A percentile compares a stretch with the other conserved stretches of the same genome.
These are phyloP conservation scores for Paraphaeosphaeria minitans DNA, from an alignment of 2,329 filamentous ascomycete species.

Conservation along the genomic window DNA sequence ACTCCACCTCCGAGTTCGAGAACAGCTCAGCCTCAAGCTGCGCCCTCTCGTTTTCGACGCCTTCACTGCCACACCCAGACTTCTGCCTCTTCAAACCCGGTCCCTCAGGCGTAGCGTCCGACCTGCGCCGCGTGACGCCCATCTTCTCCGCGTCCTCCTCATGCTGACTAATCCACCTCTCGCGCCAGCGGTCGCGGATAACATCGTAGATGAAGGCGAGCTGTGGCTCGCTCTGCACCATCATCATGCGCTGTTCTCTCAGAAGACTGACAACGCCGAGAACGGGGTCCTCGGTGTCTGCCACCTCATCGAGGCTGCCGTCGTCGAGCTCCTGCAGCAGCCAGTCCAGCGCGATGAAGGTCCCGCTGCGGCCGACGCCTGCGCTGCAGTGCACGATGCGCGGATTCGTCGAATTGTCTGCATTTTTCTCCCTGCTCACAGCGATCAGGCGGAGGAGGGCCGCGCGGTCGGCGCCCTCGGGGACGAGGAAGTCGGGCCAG, in stretches of 20 bases:
- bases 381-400: constrained; percentile 78
- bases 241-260: constrained; percentile 86
- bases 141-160: constrained; percentile 35
- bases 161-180: constrained; percentile 48
- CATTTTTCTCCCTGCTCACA: constrained; percentile 66
- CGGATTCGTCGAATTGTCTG: constrained; percentile 61
- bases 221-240: constrained; percentile 91
- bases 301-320: constrained; percentile 64
- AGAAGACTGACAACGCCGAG: constrained; percentile 79
- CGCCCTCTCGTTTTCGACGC: constrained; percentile 29
- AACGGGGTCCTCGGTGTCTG: constrained; percentile 68
- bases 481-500: constrained; percentile 91
- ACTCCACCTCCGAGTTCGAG: constrained; percentile 28
- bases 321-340: constrained; percentile 80
- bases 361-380: constrained; percentile 90
- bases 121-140: constrained; percentile 22
- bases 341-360: constrained; percentile 95
- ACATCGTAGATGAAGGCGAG: constrained; percentile 90
- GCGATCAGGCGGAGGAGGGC: constrained; percentile 73
- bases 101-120: constrained; percentile 18
- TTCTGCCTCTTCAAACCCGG: constrained; percentile 37
- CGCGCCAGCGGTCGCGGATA: constrained; percentile 73
- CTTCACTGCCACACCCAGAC: constrained; percentile 16
- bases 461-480: constrained; percentile 68
- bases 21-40: constrained; percentile 42